Evolutionary conservation across 345 rosid genomes (phyloP), one percentile per base, ranked within the genome.

Genomic region (Kernera saxatilis): DNA sequence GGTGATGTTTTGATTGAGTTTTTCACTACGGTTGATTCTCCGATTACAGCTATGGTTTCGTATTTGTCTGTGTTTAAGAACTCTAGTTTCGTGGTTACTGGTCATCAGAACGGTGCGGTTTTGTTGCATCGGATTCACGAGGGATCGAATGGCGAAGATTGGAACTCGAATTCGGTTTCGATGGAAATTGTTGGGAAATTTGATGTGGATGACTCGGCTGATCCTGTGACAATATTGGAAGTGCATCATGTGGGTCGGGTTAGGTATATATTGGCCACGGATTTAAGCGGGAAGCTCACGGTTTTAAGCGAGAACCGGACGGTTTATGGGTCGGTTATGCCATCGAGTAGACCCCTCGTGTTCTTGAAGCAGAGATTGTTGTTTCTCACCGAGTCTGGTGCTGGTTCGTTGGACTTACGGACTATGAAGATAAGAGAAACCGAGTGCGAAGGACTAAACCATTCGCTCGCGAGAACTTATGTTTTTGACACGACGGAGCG

Each of bases 351-450:
- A 79, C 95, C 97, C 7, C 83, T 94, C 5, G 93, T 84, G 13
- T 91, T 94, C 82, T 79, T 94, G 84, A 91, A 89, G 76, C 99
- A 89, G 71, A 91, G 95, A 77, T 84, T 89, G 74, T 76, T 94
- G 84, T 94, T 94, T 77, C 85, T 94, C 53, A 94, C 97, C 0
- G 92, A 91, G 71, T 81, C 72, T 8, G 96, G 99, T 72, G 95
- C 96, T 6, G 96, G 99, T 23, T 94, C 96, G 18, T 70, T 94
- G 78, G 97, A 91, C 69, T 84, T 94, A 69, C 84, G 95, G 81
- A 89, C 71, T 64, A 94, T 91, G 97, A 91, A 80, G 78, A 63
- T 94, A 10, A 82, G 89, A 72, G 96, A 91, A 76, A 84, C 95
- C 0, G 91, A 89, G 29, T 94, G 97, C 44, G 99, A 94, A 76